Percentiles rank a stretch among this genome's conserved stretches.
These are phyloP conservation scores for Phaeosphaeria sp. DNA, from an alignment of 2,329 filamentous ascomycete species.

Conservation along the genomic window DNA sequence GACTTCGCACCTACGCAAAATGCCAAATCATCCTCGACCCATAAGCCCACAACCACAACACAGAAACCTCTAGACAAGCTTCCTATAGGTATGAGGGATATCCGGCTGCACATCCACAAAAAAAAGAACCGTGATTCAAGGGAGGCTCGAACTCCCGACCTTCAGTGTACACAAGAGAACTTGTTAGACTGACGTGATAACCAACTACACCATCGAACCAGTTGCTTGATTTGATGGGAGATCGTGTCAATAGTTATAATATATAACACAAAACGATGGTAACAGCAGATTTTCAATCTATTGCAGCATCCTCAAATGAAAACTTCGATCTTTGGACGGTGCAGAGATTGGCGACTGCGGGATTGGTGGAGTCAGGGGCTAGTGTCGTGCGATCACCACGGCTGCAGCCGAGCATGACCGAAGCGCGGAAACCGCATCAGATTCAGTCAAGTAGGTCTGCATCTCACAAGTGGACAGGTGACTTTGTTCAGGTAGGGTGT, in stretches of 20 bases:
- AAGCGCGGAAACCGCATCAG: too few relatives aligned
- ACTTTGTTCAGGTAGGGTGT: too few relatives aligned
- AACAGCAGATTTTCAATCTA: neutral
- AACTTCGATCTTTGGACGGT: neutral
- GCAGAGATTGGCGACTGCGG: neutral
- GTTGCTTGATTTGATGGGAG: neutral
- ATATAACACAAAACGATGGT: neutral
- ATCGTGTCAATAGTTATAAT: neutral
- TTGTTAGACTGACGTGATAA: conserved; percentile 57
- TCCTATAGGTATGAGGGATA: too few relatives aligned
- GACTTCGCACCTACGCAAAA: neutral
- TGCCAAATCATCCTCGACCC: neutral
- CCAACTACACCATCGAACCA: conserved; percentile 53
- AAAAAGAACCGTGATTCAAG: neutral
- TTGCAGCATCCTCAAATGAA: neutral
- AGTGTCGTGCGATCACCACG: neutral
- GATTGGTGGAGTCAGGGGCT: neutral
- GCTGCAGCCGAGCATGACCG: neutral
- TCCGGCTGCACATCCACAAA: neutral
- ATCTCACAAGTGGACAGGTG: too few relatives aligned
- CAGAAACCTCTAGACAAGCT: neutral
- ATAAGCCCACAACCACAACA: neutral
- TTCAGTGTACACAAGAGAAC: neutral
- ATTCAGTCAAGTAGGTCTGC: too few relatives aligned
- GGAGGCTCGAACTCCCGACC: conserved; percentile 9